These are phyloP conservation scores for Globisporangium perplexum DNA, from an alignment of 352 stramenopile species.

Conservation along the genomic window DNA sequence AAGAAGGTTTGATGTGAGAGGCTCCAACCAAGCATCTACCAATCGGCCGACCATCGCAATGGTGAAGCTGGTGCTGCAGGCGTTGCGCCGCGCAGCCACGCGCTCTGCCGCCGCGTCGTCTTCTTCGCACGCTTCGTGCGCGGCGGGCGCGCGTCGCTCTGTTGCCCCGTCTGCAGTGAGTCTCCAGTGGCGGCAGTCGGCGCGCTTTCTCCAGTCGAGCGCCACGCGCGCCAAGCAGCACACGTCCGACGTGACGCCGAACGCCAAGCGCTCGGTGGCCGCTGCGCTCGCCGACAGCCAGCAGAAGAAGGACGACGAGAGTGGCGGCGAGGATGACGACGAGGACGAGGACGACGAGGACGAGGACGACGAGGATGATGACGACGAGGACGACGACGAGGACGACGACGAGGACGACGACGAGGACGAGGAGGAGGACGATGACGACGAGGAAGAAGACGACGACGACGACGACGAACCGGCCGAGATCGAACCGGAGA, in stretches of 20 bases:
- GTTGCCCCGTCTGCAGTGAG: background rate
- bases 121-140: background rate
- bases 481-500: constrained; percentile 22
- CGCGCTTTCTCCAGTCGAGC: constrained; percentile 16
- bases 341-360: background rate
- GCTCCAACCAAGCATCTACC: background rate
- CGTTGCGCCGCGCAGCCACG: constrained; percentile 9
- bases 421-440: constrained; percentile 14
- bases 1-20: background rate
- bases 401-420: constrained; percentile 12
- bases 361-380: background rate
- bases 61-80: constrained; percentile 10
- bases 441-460: constrained; percentile 17
- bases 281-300: constrained; percentile 8
- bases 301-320: constrained; percentile 1
- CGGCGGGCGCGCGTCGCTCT: background rate
- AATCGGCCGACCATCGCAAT: constrained; percentile 1
- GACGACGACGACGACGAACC: constrained; percentile 22
- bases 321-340: background rate
- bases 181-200: background rate
- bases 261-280: constrained; percentile 11
- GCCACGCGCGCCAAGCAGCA: constrained; percentile 14
- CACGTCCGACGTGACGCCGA: constrained; percentile 16
- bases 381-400: constrained; percentile 6
- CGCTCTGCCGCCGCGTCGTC: background rate